A percentile compares a stretch with the other conserved stretches of the same genome.
These are phyloP conservation scores for Silene uniflora DNA, from an alignment of 148 eudicot species.

Conservation along the genomic window DNA sequence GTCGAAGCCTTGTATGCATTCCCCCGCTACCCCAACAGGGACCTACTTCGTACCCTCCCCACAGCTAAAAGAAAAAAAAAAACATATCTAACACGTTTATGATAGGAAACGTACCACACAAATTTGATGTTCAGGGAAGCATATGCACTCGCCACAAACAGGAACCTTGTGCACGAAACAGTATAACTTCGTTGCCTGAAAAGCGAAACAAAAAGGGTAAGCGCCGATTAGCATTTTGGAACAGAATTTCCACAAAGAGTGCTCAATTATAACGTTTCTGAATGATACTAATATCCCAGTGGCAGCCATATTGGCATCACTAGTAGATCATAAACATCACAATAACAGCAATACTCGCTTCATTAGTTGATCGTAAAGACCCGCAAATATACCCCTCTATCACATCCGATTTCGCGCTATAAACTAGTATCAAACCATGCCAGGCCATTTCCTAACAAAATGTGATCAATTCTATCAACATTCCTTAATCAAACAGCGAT, in stretches of 20 bases:
- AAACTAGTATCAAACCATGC: background rate
- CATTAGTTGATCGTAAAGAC: background rate
- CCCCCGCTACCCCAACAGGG: background rate
- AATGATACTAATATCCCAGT: background rate
- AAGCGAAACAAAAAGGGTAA: conserved; percentile 4
- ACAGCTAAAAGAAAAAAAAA: background rate
- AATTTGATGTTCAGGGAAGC: conserved; percentile 95
- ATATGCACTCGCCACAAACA: conserved; percentile 97
- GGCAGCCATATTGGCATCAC: background rate
- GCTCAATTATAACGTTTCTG: background rate
- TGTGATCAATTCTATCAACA: background rate
- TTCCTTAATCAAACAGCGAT: background rate
- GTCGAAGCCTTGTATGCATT: background rate
- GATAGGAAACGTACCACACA: conserved; percentile 69
- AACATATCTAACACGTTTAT: background rate
- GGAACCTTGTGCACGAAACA: conserved; percentile 99
- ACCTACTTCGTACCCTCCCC: background rate
- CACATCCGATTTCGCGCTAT: conserved; percentile 1
- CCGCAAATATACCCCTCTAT: background rate
- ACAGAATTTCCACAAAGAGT: background rate
- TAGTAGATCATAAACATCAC: background rate
- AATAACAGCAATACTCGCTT: background rate
- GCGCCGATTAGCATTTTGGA: background rate
- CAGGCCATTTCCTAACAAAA: background rate
- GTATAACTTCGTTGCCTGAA: conserved; percentile 92